phyloP scores from a whole-genome alignment of 495 filamentous ascomycete genomes.

The Aspergillus wentii region DNA sequence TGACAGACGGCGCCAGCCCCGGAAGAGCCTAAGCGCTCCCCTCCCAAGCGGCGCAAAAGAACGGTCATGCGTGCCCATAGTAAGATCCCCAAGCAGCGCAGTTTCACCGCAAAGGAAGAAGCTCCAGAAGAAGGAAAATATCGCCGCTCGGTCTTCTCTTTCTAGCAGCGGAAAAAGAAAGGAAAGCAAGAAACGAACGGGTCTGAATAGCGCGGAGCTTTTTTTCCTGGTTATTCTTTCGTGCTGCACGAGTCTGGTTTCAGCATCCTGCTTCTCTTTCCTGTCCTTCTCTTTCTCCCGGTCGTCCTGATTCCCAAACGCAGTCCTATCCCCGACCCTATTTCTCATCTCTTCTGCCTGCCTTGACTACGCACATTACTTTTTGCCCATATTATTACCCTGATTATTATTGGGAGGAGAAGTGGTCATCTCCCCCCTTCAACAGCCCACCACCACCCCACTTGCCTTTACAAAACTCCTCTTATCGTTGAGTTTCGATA shows the following conservation, averaged over 20 bases:
- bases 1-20: no score
- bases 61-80: slow-evolving; percentile 39
- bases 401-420: no score
- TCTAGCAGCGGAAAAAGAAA: slow-evolving; percentile 6
- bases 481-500: slow-evolving; percentile 12
- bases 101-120: slow-evolving; percentile 20
- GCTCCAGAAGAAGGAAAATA: slow-evolving; percentile 7
- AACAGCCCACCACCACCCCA: slow-evolving; percentile 12
- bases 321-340: no score
- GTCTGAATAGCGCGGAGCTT: no score
- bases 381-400: no score
- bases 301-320: no score
- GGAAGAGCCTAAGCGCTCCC: slow-evolving; percentile 32
- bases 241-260: slow-evolving; percentile 5
- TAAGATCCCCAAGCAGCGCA: slow-evolving; percentile 16
- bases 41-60: slow-evolving; percentile 19
- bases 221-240: slow-evolving; percentile 2
- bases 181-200: no score
- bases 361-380: slow-evolving; percentile 14
- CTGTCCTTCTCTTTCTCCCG: slow-evolving; percentile 8
- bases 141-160: slow-evolving; percentile 4
- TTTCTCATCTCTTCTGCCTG: no score
- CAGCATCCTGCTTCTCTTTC: no score
- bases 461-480: slow-evolving; percentile 15
- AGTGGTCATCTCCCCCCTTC: no score